A percentile compares a stretch with the other conserved stretches of the same genome.
These are phyloP conservation scores for Stephania yunnanensis DNA, from an alignment of 164 flowering plant species.

Conservation along the genomic window DNA sequence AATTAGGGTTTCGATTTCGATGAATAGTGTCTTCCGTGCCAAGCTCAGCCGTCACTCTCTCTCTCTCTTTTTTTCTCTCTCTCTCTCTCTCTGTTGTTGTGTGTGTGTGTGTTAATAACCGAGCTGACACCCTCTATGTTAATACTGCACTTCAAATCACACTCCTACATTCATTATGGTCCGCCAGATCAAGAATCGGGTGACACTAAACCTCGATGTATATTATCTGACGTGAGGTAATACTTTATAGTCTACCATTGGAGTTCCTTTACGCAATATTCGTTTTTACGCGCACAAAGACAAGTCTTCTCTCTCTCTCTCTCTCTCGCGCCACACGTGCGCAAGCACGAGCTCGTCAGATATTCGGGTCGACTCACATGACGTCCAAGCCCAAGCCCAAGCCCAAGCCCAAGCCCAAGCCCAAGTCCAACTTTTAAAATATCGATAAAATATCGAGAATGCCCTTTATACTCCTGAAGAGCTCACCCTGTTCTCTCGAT, in stretches of 20 bases:
- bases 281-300: too few relatives aligned
- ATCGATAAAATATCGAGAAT: background rate
- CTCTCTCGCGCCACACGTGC: background rate
- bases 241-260: background rate
- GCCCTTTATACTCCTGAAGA: background rate
- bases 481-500: background rate
- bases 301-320: background rate
- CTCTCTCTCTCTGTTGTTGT: background rate
- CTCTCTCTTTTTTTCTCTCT: background rate
- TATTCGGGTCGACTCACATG: too few relatives aligned
- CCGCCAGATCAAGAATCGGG: background rate
- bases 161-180: background rate
- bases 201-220: background rate
- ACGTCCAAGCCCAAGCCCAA: background rate
- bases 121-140: background rate
- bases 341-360: background rate
- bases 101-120: too few relatives aligned
- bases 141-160: background rate
- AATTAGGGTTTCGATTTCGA: slow-evolving; percentile 2
- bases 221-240: background rate
- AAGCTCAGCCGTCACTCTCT: background rate
- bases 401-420: background rate
- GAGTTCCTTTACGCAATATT: too few relatives aligned
- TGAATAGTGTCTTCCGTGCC: background rate
- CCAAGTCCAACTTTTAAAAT: background rate